phyloP scores from a whole-genome alignment of 163 green algal species.

The Chlorella variabilis region DNA sequence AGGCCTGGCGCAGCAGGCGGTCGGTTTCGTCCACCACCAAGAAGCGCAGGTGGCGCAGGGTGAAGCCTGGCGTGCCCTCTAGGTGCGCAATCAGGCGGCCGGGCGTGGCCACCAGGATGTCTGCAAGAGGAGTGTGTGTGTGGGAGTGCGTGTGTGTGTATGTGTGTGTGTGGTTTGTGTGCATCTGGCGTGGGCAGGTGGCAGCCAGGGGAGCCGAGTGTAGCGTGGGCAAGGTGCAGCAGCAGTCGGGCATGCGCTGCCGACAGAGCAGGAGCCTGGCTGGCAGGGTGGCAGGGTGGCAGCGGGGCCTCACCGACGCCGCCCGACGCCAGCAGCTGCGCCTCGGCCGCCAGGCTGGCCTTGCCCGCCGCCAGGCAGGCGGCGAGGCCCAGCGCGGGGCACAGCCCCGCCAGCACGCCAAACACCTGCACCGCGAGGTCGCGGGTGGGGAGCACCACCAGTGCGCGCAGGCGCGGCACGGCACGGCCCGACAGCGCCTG shows the following conservation, averaged over 20 bases:
- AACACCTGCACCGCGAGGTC: constrained; percentile 88
- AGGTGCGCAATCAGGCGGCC: constrained; percentile 92
- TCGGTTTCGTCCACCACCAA: constrained; percentile 91
- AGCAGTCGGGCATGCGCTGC: neutral
- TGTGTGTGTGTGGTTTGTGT: neutral
- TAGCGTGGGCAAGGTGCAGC: too few relatives aligned
- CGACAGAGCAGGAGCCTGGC: neutral
- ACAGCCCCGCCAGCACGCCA: constrained; percentile 37
- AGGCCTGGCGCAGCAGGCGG: constrained; percentile 85
- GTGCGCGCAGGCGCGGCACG: constrained; percentile 58
- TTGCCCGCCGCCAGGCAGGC: constrained; percentile 28
- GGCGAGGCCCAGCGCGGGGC: constrained; percentile 35
- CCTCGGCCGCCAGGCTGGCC: constrained; percentile 21
- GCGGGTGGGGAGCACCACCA: constrained; percentile 91
- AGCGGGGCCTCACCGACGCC: neutral
- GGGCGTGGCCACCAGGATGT: constrained; percentile 92
- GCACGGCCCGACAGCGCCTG: constrained; percentile 60
- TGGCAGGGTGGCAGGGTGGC: neutral
- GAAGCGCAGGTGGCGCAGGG: constrained; percentile 66
- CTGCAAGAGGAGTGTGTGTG: too few relatives aligned
- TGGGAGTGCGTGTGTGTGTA: too few relatives aligned
- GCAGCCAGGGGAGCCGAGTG: too few relatives aligned
- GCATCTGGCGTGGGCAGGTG: too few relatives aligned
- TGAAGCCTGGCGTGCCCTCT: constrained; percentile 72
- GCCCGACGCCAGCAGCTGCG: constrained; percentile 6